Evolutionary conservation across 202 grass and related monocot genomes (phyloP).

Genomic region (Setaria italica): DNA sequence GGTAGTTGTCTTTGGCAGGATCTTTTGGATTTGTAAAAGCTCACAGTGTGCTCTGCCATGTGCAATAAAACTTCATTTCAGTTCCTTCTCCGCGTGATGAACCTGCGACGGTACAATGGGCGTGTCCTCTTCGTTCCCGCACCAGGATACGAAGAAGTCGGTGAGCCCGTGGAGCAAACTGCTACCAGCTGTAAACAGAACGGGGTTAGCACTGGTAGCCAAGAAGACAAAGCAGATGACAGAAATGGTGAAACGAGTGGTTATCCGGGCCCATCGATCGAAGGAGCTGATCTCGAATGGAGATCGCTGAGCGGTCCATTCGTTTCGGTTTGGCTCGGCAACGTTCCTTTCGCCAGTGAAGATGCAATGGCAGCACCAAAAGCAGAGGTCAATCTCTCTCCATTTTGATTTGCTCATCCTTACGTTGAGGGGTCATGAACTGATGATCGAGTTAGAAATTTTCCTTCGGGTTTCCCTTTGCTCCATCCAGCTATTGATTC

Average conservation of each 20-base stretch:
- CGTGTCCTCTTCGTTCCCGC: constrained; percentile 81
- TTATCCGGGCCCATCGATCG: constrained; percentile 64
- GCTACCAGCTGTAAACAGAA: constrained; percentile 30
- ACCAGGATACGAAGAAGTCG: constrained; percentile 79
- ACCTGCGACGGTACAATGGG: constrained; percentile 81
- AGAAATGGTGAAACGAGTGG: constrained; percentile 44
- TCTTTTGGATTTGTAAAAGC: constrained; percentile 5
- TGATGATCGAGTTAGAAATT: background rate
- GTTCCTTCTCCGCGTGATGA: constrained; percentile 69
- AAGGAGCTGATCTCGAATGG: constrained; percentile 64
- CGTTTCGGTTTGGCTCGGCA: constrained; percentile 79
- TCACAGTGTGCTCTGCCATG: constrained; percentile 35
- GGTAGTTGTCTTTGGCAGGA: background rate
- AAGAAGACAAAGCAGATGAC: constrained; percentile 35
- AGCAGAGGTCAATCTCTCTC: constrained; percentile 63
- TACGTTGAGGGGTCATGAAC: background rate
- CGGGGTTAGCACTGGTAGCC: constrained; percentile 24
- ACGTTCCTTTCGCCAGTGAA: constrained; percentile 77
- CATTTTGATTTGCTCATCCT: background rate
- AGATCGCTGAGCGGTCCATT: constrained; percentile 86
- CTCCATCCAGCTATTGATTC: background rate
- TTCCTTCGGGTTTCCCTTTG: background rate
- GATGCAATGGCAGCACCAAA: constrained; percentile 75
- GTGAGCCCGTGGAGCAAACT: constrained; percentile 61
- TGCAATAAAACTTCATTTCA: constrained; percentile 45